phyloP scores from a whole-genome alignment of 2,329 filamentous ascomycete species.

The Phialemonium atrogriseum region DNA sequence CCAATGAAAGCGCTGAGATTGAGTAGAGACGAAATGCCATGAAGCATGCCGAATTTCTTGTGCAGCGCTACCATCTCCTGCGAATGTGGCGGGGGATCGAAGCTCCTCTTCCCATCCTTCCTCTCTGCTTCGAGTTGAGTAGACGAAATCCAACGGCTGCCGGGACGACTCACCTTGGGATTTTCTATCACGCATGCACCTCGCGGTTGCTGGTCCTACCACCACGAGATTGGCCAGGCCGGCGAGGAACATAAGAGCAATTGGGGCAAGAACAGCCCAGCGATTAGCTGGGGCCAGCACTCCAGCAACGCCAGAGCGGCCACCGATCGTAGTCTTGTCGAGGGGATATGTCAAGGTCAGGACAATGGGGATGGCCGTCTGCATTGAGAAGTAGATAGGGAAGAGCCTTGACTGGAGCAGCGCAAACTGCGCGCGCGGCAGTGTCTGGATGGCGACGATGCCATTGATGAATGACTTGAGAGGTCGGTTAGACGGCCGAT shows the following conservation, averaged over 20 bases:
- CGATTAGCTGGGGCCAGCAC: slow-evolving; percentile 53
- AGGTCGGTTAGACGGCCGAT: too few species aligned
- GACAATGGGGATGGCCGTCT: slow-evolving; percentile 64
- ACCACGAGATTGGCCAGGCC: slow-evolving; percentile 63
- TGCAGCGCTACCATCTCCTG: slow-evolving; percentile 77
- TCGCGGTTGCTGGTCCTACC: slow-evolving; percentile 67
- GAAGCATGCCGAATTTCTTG: slow-evolving; percentile 68
- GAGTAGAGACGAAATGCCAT: slow-evolving; percentile 72
- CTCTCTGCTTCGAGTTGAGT: slow-evolving; percentile 48
- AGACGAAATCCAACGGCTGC: not conserved
- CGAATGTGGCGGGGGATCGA: slow-evolving; percentile 71
- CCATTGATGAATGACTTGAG: slow-evolving; percentile 66
- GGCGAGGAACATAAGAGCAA: slow-evolving; percentile 61
- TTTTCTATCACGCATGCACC: slow-evolving; percentile 66
- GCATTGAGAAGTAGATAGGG: slow-evolving; percentile 81
- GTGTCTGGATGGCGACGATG: slow-evolving; percentile 65
- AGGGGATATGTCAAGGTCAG: slow-evolving; percentile 76
- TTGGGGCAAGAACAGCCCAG: slow-evolving; percentile 57
- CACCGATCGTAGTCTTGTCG: slow-evolving; percentile 27
- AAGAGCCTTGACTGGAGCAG: slow-evolving; percentile 74
- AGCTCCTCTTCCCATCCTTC: slow-evolving; percentile 80
- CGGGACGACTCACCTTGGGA: slow-evolving; percentile 58
- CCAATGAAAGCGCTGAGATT: slow-evolving; percentile 66
- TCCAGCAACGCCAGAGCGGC: slow-evolving; percentile 38
- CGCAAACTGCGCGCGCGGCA: slow-evolving; percentile 74